Percentiles rank a stretch among this genome's conserved stretches.
These are phyloP conservation scores for Striga asiatica DNA, from an alignment of 257 asterid species.

Conservation along the genomic window DNA sequence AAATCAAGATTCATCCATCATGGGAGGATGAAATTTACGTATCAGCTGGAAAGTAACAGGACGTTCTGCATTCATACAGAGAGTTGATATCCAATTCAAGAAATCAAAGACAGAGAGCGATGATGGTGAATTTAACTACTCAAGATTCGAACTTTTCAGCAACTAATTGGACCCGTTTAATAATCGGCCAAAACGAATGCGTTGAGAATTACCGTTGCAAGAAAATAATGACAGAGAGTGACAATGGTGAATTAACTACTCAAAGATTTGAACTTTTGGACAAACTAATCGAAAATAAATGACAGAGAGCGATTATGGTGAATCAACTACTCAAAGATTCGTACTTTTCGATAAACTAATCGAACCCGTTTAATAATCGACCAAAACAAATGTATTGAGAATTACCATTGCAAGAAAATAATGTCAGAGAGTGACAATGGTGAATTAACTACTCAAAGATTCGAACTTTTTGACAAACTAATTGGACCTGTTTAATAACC, in stretches of 20 bases:
- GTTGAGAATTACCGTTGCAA: constrained; percentile 5
- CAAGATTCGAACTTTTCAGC: constrained; percentile 21
- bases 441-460: constrained; percentile 19
- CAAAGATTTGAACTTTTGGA: constrained; percentile 23
- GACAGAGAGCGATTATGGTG: constrained; percentile 1
- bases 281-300: constrained; percentile 6
- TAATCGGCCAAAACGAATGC: constrained; percentile 10
- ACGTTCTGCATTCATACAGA: too few species aligned
- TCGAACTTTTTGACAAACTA: constrained; percentile 14
- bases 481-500: constrained; percentile 12
- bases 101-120: background rate
- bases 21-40: too few species aligned
- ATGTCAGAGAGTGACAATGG: background rate
- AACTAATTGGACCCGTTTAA: constrained; percentile 12
- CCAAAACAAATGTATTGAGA: constrained; percentile 5
- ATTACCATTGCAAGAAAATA: constrained; percentile 11
- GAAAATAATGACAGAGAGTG: constrained; percentile 4
- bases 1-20: too few species aligned
- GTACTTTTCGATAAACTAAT: constrained; percentile 11
- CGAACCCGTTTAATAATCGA: constrained; percentile 14
- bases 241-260: constrained; percentile 2
- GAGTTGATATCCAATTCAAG: too few species aligned
- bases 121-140: constrained; percentile 4
- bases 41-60: too few species aligned
- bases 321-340: constrained; percentile 21